A percentile compares a stretch with the other conserved stretches of the same genome.
Evolutionary conservation across 495 filamentous ascomycete species (phyloP).

Genomic region (Tuber melanosporum): DNA sequence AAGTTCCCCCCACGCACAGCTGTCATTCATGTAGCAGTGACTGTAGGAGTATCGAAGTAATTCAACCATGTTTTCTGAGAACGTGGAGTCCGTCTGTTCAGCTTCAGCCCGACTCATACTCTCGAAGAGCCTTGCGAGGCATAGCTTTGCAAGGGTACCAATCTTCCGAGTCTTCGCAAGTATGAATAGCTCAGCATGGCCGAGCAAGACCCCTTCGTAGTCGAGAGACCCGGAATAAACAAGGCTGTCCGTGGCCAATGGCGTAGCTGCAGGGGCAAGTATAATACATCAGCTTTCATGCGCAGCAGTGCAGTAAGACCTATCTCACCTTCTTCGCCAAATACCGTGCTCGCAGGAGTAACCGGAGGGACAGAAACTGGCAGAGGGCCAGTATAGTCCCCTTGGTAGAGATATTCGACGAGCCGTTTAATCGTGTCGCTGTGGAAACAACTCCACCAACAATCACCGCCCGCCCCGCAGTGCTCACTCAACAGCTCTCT

Average conservation of each 20-base stretch:
- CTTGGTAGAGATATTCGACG: slow-evolving; percentile 16
- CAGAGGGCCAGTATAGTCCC: slow-evolving; percentile 4
- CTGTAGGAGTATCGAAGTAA: neutral
- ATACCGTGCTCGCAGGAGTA: neutral
- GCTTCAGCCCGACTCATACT: neutral
- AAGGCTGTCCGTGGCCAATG: neutral
- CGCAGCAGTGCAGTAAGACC: neutral
- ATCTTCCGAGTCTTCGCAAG: neutral
- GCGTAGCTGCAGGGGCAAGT: neutral
- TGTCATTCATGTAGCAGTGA: neutral
- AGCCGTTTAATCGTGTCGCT: slow-evolving; percentile 14
- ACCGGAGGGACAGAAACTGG: neutral
- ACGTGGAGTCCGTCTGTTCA: neutral
- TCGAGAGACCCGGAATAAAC: neutral
- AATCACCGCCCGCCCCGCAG: neutral
- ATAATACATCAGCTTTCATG: neutral
- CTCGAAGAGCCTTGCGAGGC: neutral
- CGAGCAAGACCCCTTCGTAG: neutral
- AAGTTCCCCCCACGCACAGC: neutral
- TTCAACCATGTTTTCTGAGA: neutral
- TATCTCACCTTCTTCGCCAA: neutral
- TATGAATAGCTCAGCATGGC: neutral
- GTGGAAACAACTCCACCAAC: neutral
- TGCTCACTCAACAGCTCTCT: neutral
- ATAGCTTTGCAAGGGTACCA: neutral